These are phyloP conservation scores for Aspergillus sp. DNA, from an alignment of 2,329 filamentous ascomycete species.

Conservation along the genomic window DNA sequence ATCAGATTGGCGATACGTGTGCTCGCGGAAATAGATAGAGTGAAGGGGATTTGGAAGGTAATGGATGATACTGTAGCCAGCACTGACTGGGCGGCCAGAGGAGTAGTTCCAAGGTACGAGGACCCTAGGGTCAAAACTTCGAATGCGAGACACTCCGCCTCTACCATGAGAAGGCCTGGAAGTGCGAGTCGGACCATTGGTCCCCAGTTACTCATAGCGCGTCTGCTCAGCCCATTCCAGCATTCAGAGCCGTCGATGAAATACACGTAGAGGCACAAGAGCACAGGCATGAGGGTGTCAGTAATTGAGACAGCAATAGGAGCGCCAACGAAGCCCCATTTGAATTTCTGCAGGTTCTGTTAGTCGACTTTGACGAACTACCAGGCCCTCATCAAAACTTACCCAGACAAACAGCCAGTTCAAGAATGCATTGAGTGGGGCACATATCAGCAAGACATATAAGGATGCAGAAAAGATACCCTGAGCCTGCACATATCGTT, in stretches of 20 bases:
- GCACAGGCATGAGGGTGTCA: conserved; percentile 69
- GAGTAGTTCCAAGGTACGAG: conserved; percentile 74
- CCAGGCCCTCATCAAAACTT: conserved; percentile 19
- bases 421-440: conserved; percentile 75
- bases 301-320: conserved; percentile 75
- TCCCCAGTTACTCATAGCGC: conserved; percentile 71
- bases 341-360: conserved; percentile 43
- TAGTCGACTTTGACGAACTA: not conserved
- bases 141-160: conserved; percentile 91
- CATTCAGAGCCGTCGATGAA: conserved; percentile 72
- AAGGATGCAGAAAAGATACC: conserved; percentile 80
- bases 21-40: conserved; percentile 81
- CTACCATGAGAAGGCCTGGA: conserved; percentile 89
- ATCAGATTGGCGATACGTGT: conserved; percentile 92
- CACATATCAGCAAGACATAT: conserved; percentile 79
- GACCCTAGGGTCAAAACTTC: conserved; percentile 84
- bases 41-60: conserved; percentile 90
- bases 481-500: conserved; percentile 86
- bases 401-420: conserved; percentile 82
- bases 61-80: conserved; percentile 75
- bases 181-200: conserved; percentile 86
- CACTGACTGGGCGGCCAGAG: conserved; percentile 85
- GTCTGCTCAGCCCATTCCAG: conserved; percentile 75
- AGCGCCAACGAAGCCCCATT: conserved; percentile 73
- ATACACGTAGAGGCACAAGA: conserved; percentile 72